Evolutionary conservation across 2,329 filamentous ascomycete species (phyloP).

Genomic region (Dendrostoma leiphaemia): DNA sequence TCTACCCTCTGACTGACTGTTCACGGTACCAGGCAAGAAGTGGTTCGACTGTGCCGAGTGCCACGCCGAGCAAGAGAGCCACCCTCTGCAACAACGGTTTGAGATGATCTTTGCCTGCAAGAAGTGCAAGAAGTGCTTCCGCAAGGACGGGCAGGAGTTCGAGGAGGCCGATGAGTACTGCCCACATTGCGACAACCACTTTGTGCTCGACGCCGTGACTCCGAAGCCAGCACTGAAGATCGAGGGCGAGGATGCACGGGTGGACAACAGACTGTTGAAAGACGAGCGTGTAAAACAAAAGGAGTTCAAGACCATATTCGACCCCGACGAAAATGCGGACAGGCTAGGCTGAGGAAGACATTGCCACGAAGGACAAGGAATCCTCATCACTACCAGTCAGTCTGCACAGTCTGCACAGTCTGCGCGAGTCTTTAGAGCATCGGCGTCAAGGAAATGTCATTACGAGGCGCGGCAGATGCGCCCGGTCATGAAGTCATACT

Average conservation of each 20-base stretch:
- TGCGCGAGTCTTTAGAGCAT: slow-evolving; percentile 8
- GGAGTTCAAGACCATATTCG: slow-evolving; percentile 66
- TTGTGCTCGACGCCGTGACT: slow-evolving; percentile 82
- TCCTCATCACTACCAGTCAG: slow-evolving; percentile 5
- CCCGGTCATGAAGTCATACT: slow-evolving; percentile 20
- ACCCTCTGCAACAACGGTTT: slow-evolving; percentile 70
- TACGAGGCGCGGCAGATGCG: slow-evolving; percentile 17
- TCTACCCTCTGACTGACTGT: not conserved
- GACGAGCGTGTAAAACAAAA: slow-evolving; percentile 73
- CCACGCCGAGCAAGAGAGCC: slow-evolving; percentile 77
- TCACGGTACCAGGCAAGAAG: slow-evolving; percentile 66
- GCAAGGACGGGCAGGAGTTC: slow-evolving; percentile 88
- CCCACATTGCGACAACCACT: slow-evolving; percentile 98
- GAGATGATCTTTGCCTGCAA: slow-evolving; percentile 98
- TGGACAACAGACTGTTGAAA: slow-evolving; percentile 88
- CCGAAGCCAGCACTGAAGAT: slow-evolving; percentile 81
- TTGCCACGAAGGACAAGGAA: not conserved
- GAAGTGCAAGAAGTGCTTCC: slow-evolving; percentile 98
- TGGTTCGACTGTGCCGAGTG: slow-evolving; percentile 99
- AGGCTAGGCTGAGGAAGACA: slow-evolving; percentile 62
- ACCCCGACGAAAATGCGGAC: slow-evolving; percentile 71
- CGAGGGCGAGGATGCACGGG: slow-evolving; percentile 85
- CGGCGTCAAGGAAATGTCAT: slow-evolving; percentile 20
- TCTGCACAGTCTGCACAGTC: no score
- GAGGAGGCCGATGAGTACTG: slow-evolving; percentile 99